Conservation (phyloP, 1,139 yeast species). For the Protomyces inouyei region DNA sequence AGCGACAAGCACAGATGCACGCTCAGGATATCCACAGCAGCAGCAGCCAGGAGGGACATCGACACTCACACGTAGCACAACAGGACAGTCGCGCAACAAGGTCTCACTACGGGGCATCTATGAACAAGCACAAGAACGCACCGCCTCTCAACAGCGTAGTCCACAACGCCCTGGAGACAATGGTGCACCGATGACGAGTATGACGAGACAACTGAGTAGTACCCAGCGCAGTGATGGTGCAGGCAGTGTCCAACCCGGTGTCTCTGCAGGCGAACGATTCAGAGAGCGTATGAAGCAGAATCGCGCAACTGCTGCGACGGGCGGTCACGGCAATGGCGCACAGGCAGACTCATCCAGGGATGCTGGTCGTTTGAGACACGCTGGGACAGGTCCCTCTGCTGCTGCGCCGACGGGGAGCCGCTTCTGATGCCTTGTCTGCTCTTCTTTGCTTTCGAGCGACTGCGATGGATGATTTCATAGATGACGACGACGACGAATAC, state of each 20-base stretch:
- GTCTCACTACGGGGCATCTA: conserved; percentile 19
- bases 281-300: conserved; percentile 23
- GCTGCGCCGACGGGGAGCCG: neutral
- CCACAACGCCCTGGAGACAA: neutral
- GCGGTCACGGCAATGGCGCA: neutral
- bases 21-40: neutral
- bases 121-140: conserved; percentile 25
- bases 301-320: neutral
- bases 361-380: no score
- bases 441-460: no score
- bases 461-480: no score
- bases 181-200: neutral
- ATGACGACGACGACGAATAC: no score
- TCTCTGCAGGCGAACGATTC: conserved; percentile 24
- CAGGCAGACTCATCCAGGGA: no score
- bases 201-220: neutral
- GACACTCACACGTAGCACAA: neutral
- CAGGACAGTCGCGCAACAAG: neutral
- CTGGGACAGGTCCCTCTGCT: no score
- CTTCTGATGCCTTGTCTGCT: neutral
- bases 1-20: neutral
- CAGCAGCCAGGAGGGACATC: neutral
- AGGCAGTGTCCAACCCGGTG: neutral
- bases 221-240: neutral
- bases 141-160: neutral